A percentile compares a stretch with the other conserved stretches of the same genome.
Evolutionary conservation across 2,329 filamentous ascomycete species (phyloP).

Genomic region (Botryosphaeria dothidea): DNA sequence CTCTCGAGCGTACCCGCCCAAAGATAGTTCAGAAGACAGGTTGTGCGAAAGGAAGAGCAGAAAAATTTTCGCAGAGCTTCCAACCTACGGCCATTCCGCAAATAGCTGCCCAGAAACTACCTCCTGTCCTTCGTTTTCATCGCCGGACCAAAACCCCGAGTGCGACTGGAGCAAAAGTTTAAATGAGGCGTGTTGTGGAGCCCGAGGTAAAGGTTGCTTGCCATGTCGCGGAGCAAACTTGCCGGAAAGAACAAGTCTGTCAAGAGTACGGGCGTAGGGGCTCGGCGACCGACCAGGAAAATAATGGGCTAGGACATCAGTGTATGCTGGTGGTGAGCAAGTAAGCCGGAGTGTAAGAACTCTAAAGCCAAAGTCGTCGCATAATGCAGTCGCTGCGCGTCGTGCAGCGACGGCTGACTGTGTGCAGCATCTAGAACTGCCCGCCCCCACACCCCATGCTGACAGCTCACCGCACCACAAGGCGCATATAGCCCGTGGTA

Average conservation of each 20-base stretch:
- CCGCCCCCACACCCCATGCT: conserved; percentile 7
- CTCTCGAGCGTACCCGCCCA: not conserved
- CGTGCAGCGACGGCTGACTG: not conserved
- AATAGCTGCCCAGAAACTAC: not conserved
- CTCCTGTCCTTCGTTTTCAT: not conserved
- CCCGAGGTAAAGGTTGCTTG: not conserved
- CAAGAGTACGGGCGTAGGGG: not conserved
- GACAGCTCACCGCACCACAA: not conserved
- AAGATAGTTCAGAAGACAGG: not conserved
- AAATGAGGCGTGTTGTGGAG: not conserved
- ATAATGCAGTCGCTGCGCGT: not conserved
- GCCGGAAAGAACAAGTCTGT: not conserved
- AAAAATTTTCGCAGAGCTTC: not conserved
- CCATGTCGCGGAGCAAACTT: not conserved
- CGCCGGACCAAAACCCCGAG: not conserved
- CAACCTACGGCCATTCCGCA: not conserved
- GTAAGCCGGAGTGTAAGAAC: not conserved
- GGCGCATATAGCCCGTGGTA: conserved; percentile 2
- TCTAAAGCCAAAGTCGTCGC: conserved; percentile 1
- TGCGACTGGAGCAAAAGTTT: not conserved
- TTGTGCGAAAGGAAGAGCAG: not conserved
- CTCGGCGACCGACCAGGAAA: not conserved
- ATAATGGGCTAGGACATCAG: not conserved
- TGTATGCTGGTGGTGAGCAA: conserved; percentile 1
- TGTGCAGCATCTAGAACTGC: conserved; percentile 8